phyloP scores from a whole-genome alignment of 139 green algal genomes.

The Ostreobium quekettii region DNA sequence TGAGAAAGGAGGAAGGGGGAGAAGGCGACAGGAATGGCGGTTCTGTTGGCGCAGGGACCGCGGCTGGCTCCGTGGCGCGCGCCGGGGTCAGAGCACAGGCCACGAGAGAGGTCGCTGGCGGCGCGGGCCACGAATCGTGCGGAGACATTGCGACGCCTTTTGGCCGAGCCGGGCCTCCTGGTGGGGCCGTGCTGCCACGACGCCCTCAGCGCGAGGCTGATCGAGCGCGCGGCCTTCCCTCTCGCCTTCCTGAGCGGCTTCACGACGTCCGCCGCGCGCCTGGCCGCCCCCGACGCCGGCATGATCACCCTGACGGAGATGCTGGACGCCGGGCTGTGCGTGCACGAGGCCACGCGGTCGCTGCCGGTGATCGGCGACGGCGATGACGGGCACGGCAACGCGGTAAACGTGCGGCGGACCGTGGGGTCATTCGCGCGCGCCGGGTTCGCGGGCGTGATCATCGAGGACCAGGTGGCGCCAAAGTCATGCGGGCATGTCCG shows the following conservation, averaged over 20 bases:
- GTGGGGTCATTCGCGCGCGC: constrained; percentile 75
- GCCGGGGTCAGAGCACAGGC: no score
- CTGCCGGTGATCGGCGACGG: constrained; percentile 91
- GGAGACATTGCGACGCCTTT: constrained; percentile 18
- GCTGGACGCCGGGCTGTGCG: constrained; percentile 58
- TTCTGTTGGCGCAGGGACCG: no score
- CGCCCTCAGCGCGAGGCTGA: constrained; percentile 63
- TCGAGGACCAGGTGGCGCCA: constrained; percentile 86
- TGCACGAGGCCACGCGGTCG: constrained; percentile 58
- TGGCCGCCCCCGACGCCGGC: constrained; percentile 72
- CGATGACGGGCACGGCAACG: constrained; percentile 95
- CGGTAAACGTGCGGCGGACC: constrained; percentile 90
- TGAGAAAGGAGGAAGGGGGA: no score
- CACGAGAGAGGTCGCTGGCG: no score
- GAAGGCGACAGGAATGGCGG: no score
- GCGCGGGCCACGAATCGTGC: no score
- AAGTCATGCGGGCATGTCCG: constrained; percentile 93
- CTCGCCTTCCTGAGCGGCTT: constrained; percentile 87
- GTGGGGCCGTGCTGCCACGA: constrained; percentile 76
- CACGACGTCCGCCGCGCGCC: constrained; percentile 52
- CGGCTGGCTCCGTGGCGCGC: no score
- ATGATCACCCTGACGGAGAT: constrained; percentile 82
- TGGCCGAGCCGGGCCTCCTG: constrained; percentile 17
- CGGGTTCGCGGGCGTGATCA: constrained; percentile 76
- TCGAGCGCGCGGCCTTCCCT: constrained; percentile 70